phyloP scores from a whole-genome alignment of 345 rosid genomes.

The Eucalyptus curtisii region DNA sequence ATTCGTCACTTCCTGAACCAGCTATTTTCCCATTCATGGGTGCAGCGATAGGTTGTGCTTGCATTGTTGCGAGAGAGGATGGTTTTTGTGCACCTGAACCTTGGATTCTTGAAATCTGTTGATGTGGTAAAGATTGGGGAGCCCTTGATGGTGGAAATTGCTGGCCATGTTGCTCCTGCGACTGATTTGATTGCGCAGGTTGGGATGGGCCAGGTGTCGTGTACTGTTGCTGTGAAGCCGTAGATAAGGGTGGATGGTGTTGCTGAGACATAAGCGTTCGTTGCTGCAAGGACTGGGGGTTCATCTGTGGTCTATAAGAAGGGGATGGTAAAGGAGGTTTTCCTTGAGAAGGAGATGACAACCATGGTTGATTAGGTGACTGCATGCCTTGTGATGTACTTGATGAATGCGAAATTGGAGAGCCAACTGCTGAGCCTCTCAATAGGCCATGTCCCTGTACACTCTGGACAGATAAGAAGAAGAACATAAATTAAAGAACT shows the following conservation, averaged over 20 bases:
- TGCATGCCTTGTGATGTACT: slow-evolving; percentile 46
- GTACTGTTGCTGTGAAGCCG: slow-evolving; percentile 40
- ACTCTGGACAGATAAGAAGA: slow-evolving; percentile 25
- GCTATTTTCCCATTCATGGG: slow-evolving; percentile 39
- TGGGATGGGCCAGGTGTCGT: slow-evolving; percentile 42
- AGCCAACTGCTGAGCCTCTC: slow-evolving; percentile 41
- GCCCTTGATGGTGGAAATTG: slow-evolving; percentile 43
- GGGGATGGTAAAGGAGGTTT: slow-evolving; percentile 79
- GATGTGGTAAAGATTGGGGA: slow-evolving; percentile 43
- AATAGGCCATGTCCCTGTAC: slow-evolving; percentile 62
- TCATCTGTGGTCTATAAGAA: slow-evolving; percentile 56
- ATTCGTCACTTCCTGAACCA: slow-evolving; percentile 38
- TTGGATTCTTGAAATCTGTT: slow-evolving; percentile 37
- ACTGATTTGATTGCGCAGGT: slow-evolving; percentile 32
- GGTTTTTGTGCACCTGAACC: slow-evolving; percentile 37
- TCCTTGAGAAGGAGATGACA: slow-evolving; percentile 67
- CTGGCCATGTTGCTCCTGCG: slow-evolving; percentile 43
- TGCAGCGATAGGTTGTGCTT: slow-evolving; percentile 27
- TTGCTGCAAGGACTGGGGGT: slow-evolving; percentile 58
- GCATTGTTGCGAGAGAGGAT: slow-evolving; percentile 32
- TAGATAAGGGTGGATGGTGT: slow-evolving; percentile 21
- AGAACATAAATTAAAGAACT: neutral
- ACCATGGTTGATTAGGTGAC: slow-evolving; percentile 69
- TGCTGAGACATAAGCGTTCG: slow-evolving; percentile 62
- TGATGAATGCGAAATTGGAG: slow-evolving; percentile 44